Evolutionary conservation across 1,284 basidiomycete species (phyloP).

Genomic region (Ustilago nuda): DNA sequence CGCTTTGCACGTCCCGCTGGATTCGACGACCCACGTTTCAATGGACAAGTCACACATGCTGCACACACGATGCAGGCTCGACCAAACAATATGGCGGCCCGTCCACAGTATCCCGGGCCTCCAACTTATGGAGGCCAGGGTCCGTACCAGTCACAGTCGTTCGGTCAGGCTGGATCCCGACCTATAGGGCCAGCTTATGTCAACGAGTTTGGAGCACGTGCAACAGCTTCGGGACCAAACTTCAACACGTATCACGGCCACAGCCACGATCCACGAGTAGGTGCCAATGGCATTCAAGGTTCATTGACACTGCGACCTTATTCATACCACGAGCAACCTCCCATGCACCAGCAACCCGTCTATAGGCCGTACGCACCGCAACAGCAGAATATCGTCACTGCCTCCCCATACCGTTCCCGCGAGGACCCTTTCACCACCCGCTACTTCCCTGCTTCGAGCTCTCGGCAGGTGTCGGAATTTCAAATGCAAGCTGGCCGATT

Average conservation of each 20-base stretch:
- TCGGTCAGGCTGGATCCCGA: slow-evolving; percentile 17
- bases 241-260: slow-evolving; percentile 50
- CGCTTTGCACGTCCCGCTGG: slow-evolving; percentile 21
- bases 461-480: slow-evolving; percentile 62
- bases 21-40: slow-evolving; percentile 36
- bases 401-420: slow-evolving; percentile 30
- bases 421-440: slow-evolving; percentile 61
- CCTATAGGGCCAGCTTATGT: slow-evolving; percentile 24
- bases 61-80: slow-evolving; percentile 20
- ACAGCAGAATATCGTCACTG: slow-evolving; percentile 16
- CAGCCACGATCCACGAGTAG: slow-evolving; percentile 36
- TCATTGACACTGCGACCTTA: slow-evolving; percentile 50
- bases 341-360: slow-evolving; percentile 33
- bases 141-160: slow-evolving; percentile 29
- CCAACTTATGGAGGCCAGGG: slow-evolving; percentile 19
- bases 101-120: slow-evolving; percentile 34
- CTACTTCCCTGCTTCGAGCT: slow-evolving; percentile 61
- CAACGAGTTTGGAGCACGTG: slow-evolving; percentile 44
- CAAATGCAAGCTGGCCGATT: slow-evolving; percentile 51
- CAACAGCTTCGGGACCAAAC: slow-evolving; percentile 13
- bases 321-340: slow-evolving; percentile 52
- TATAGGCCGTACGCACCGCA: slow-evolving; percentile 29
- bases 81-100: slow-evolving; percentile 14
- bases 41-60: slow-evolving; percentile 13
- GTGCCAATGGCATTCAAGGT: slow-evolving; percentile 26